phyloP scores from a whole-genome alignment of 1,139 yeast species.

The Geotrichum phurueaensis region DNA sequence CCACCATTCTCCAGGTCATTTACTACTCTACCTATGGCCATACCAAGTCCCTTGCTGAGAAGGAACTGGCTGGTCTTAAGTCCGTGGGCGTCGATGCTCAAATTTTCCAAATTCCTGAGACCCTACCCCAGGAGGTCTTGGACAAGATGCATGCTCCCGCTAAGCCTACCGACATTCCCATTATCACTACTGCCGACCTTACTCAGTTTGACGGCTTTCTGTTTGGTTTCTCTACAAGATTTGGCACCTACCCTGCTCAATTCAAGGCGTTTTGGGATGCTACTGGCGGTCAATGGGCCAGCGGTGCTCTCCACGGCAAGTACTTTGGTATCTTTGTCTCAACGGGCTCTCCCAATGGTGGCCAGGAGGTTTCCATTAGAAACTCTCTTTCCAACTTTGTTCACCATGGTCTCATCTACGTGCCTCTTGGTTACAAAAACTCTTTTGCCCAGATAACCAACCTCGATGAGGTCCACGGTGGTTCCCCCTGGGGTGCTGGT shows the following conservation, averaged over 20 bases:
- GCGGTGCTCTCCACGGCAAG: constrained; percentile 69
- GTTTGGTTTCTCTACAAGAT: constrained; percentile 81
- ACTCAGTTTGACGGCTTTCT: constrained; percentile 64
- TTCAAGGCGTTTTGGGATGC: constrained; percentile 76
- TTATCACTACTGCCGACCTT: constrained; percentile 57
- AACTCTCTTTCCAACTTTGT: constrained; percentile 61
- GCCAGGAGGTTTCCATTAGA: constrained; percentile 66
- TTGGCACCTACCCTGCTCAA: constrained; percentile 76
- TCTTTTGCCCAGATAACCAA: constrained; percentile 53
- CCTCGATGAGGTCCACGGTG: constrained; percentile 70
- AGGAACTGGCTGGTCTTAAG: constrained; percentile 64
- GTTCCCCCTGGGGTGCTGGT: constrained; percentile 89
- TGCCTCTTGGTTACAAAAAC: constrained; percentile 74
- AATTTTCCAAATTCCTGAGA: constrained; percentile 69
- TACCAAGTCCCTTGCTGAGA: constrained; percentile 59
- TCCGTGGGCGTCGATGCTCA: constrained; percentile 69
- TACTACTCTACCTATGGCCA: constrained; percentile 83
- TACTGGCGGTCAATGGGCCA: constrained; percentile 79
- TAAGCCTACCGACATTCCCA: constrained; percentile 57
- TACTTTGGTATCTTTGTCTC: constrained; percentile 70
- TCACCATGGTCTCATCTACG: constrained; percentile 62
- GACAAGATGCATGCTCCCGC: constrained; percentile 59
- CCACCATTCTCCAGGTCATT: constrained; percentile 54
- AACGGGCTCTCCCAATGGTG: constrained; percentile 82
- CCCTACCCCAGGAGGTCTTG: constrained; percentile 61